These are phyloP conservation scores for Macrophomina phaseolina DNA, from an alignment of 2,329 filamentous ascomycete species.

Conservation along the genomic window DNA sequence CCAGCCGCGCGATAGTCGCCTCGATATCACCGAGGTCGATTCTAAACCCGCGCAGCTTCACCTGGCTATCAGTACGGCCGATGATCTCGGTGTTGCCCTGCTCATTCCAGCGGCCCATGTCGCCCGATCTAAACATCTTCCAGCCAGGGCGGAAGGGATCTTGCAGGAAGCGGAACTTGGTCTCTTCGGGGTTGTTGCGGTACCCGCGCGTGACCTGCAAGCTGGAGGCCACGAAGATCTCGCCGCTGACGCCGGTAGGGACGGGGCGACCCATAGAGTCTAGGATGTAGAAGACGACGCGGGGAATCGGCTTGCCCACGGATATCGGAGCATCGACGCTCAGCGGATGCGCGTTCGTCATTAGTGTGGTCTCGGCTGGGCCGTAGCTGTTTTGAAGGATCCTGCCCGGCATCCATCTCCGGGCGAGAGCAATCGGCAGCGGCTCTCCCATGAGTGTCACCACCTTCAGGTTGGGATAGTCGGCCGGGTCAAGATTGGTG, in stretches of 20 bases:
- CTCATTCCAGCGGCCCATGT: slow-evolving; percentile 27
- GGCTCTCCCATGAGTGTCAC: slow-evolving; percentile 25
- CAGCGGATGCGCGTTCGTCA: slow-evolving; percentile 18
- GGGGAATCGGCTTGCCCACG: slow-evolving; percentile 18
- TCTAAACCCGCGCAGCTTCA: slow-evolving; percentile 31
- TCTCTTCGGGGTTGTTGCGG: slow-evolving; percentile 17
- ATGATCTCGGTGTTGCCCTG: slow-evolving; percentile 28
- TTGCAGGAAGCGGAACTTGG: slow-evolving; percentile 4
- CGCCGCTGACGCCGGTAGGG: slow-evolving; percentile 25
- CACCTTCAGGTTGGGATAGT: slow-evolving; percentile 18
- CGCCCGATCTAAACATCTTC: slow-evolving; percentile 29
- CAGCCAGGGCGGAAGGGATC: slow-evolving; percentile 14
- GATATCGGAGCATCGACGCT: neutral
- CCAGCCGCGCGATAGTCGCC: slow-evolving; percentile 5
- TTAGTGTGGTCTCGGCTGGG: slow-evolving; percentile 23
- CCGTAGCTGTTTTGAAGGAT: slow-evolving; percentile 26
- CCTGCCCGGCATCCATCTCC: slow-evolving; percentile 18
- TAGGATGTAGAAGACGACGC: slow-evolving; percentile 27
- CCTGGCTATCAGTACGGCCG: slow-evolving; percentile 30
- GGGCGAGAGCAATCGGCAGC: slow-evolving; percentile 18
- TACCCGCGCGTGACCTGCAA: slow-evolving; percentile 28
- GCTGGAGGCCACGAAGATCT: slow-evolving; percentile 25
- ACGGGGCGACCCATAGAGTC: slow-evolving; percentile 21
- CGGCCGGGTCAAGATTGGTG: slow-evolving; percentile 10
- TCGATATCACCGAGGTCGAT: slow-evolving; percentile 31